Evolutionary conservation across 805 yeast species (phyloP), one percentile per base, ranked within the genome.

Genomic region (Candida parachauliodes): DNA sequence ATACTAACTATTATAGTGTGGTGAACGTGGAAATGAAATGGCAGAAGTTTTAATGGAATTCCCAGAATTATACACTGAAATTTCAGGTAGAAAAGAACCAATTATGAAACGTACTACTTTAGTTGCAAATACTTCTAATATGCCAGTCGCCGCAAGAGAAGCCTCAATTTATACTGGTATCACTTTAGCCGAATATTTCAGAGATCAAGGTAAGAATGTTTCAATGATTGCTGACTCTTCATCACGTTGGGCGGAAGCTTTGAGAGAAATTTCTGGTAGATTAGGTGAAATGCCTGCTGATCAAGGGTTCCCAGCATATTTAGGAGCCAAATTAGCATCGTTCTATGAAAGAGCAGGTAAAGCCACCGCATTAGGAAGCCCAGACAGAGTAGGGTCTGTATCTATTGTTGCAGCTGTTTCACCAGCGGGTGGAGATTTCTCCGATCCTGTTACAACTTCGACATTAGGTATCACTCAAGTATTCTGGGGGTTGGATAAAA

Each of bases 201-300:
- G 99, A 79, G 99, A 93, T 74, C 98, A 93, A 74, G 99, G 99
- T 73, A 93, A 93, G 76, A 76, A 93, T 60, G 98, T 93, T 47
- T 81, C 98, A 23, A 93, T 93, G 98, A 93, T 93, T 83, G 99
- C 99, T 43, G 99, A 93, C 67, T 93, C 98, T 5, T 91, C 98
- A 23, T 89, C 97, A 22, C 89, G 99, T 77, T 93, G 99, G 99
- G 99, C 99, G 31, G 99, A 93, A 75, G 99, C 99, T 45, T 77
- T 93, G 62, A 89, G 99, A 83, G 99, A 93, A 78, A 84, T 93
- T 64, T 89, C 98, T 37, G 99, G 99, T 79, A 95, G 99, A 79
- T 76, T 93, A 65, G 99, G 98, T 71, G 99, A 93, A 76, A 93
- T 93, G 99, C 99, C 99, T 62, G 99, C 99, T 45, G 99, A 93